Base-by-base conservation (phyloP, 2,329 filamentous ascomycete genomes). In the Colletotrichum tropicicola region DNA sequence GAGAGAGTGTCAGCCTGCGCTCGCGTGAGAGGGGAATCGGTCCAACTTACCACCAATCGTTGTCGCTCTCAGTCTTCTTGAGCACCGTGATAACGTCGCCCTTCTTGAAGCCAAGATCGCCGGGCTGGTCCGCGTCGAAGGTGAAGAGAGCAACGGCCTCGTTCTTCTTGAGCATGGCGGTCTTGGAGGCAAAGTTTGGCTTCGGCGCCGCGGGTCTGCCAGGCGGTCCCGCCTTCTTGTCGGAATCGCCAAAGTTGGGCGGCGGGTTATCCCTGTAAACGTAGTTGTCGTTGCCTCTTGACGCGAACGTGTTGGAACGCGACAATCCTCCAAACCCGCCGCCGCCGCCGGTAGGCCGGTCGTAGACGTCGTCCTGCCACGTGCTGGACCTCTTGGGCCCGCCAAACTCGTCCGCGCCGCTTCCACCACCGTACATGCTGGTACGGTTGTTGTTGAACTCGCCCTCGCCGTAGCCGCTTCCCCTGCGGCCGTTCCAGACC, bases 71-170 rank as follows among this genome's bases (percentile, higher is more conserved):
- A 5, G 95, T 98, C 78, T 92, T 92, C 83, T 99, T 98, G 61
- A 97, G 77, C 62, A 99, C 94, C 1, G 94, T 98, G 69, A 99
- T 98, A 60, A 98, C 79, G 28, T 99, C 96, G 19, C 96, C 96
- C 84, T 99, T 99, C 52, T 66, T 66, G 32, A 99, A 99, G 0
- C 91, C 93, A 60, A 98, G 77, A 76, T 99, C 95, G 5, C 95
- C 95, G 0, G 93, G 89, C 77, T 98, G 94, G 73, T 97, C 95
- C 0, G 94, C 91, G 68, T 98, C 95, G 74, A 99, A 99, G 2
- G 92, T 97, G 79, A 92, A 98, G 67, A 98, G 84, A 3, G 96
- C 96, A 19, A 98, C 85, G 0, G 94, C 96, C 79, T 98, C 93
- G 70, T 98, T 94, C 70, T 87, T 85, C 74, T 85, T 87, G 65